Evolutionary conservation across 2,329 filamentous ascomycete species (phyloP).

Genomic region (Graphiopsis chlorocephala): DNA sequence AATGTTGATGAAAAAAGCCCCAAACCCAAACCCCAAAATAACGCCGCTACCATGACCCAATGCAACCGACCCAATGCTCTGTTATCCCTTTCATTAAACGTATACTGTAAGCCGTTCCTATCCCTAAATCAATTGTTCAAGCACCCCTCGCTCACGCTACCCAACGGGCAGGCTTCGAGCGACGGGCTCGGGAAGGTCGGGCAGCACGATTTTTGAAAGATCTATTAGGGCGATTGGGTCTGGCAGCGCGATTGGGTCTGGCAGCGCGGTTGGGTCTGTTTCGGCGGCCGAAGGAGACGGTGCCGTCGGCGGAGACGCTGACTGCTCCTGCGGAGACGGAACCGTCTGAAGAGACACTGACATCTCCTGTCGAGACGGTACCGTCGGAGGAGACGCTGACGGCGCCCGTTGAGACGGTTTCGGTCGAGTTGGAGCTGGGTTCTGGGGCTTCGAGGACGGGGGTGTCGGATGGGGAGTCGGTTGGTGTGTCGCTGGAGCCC

Average conservation of each 20-base stretch:
- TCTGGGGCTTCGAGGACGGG: not conserved
- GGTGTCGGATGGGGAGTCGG: not conserved
- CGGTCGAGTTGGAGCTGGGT: not conserved
- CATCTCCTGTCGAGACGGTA: not conserved
- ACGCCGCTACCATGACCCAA: constrained; percentile 1
- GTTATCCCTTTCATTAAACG: not conserved
- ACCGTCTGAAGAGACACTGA: not conserved
- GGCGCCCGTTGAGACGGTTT: not conserved
- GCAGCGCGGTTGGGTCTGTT: not conserved
- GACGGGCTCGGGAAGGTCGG: constrained; percentile 1
- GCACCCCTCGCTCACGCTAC: not conserved
- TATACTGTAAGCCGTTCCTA: constrained; percentile 12
- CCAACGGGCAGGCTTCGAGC: not conserved
- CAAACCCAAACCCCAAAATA: not conserved
- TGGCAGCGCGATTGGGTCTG: not conserved
- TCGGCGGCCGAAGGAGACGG: not conserved
- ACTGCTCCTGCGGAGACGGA: not conserved
- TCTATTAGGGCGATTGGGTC: not conserved
- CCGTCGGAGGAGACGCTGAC: not conserved
- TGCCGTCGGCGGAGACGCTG: not conserved
- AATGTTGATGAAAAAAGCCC: not conserved
- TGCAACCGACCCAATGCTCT: not conserved
- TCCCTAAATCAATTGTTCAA: not conserved
- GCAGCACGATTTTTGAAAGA: not conserved
- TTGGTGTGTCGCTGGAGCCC: not conserved